Percentiles rank a stretch among this genome's conserved stretches.
Conservation (phyloP, 1,284 basidiomycete species). For the Psilocybe mexicana region DNA sequence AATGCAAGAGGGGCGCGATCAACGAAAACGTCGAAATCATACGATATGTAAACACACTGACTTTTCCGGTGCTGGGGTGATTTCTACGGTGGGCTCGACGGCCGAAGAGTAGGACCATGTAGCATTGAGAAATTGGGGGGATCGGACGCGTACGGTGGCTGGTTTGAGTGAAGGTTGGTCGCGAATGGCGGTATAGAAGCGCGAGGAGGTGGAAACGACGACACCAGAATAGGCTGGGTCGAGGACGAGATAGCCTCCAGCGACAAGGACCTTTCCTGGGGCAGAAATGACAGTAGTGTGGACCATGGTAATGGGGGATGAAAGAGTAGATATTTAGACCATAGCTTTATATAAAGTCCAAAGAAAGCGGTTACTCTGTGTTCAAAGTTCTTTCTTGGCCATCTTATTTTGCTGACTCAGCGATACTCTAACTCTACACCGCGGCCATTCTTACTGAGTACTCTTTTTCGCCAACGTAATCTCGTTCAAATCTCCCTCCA, state of each 20-base stretch:
- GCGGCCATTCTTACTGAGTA: slow-evolving; percentile 11
- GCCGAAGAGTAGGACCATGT: slow-evolving; percentile 75
- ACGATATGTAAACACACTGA: slow-evolving; percentile 25
- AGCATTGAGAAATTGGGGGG: slow-evolving; percentile 87
- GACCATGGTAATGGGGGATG: slow-evolving; percentile 6
- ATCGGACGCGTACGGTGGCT: slow-evolving; percentile 70
- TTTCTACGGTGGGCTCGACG: slow-evolving; percentile 41
- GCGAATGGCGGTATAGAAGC: slow-evolving; percentile 84
- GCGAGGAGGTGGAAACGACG: slow-evolving; percentile 87
- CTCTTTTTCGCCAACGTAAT: slow-evolving; percentile 15
- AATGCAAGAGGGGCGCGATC: slow-evolving; percentile 9
- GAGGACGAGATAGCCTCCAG: slow-evolving; percentile 93
- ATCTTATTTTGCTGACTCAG: slow-evolving; percentile 20
- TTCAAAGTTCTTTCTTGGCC: slow-evolving; percentile 1
- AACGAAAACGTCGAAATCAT: slow-evolving; percentile 9
- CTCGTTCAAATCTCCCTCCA: slow-evolving; percentile 13
- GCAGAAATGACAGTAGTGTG: slow-evolving; percentile 76
- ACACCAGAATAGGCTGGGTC: slow-evolving; percentile 82
- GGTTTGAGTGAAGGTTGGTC: slow-evolving; percentile 29
- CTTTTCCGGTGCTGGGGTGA: slow-evolving; percentile 50
- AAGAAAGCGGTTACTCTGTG: slow-evolving; percentile 5
- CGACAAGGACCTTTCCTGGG: slow-evolving; percentile 93
- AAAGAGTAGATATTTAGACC: slow-evolving; percentile 2
- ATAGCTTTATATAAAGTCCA: slow-evolving; percentile 15
- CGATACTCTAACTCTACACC: slow-evolving; percentile 7